These are phyloP conservation scores for Metarhizium sp. DNA, from an alignment of 2,329 filamentous ascomycete genomes.

Conservation along the genomic window DNA sequence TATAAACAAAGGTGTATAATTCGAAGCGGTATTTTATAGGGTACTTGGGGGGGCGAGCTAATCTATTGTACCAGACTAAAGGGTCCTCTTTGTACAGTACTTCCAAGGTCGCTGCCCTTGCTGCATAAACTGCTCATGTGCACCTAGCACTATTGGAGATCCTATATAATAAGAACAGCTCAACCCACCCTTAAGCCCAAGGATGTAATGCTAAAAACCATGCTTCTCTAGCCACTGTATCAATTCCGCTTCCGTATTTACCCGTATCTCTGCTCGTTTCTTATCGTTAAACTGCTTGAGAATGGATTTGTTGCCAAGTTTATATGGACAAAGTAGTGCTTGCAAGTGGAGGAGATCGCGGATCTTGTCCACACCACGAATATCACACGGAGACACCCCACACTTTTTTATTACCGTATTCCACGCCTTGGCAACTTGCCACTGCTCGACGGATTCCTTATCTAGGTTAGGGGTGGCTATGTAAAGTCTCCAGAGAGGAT, in stretches of 20 bases:
- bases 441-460: background rate
- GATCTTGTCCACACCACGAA: background rate
- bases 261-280: background rate
- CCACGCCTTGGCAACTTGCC: constrained; percentile 1
- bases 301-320: background rate
- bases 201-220: background rate
- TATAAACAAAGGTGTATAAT: too few relatives aligned
- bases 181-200: too few relatives aligned
- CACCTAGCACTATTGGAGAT: too few relatives aligned
- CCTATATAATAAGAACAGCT: too few relatives aligned
- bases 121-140: too few relatives aligned
- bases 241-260: background rate
- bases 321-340: background rate
- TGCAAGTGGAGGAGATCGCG: background rate
- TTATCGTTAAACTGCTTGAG: background rate
- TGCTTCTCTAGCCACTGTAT: constrained; percentile 1
- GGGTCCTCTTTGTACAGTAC: too few relatives aligned
- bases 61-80: too few relatives aligned
- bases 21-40: too few relatives aligned
- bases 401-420: background rate
- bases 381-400: background rate
- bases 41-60: too few relatives aligned
- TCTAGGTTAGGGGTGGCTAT: background rate
- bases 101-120: too few relatives aligned
- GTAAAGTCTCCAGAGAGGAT: constrained; percentile 1